These are phyloP conservation scores for Rachicladosporium sp. DNA, from an alignment of 2,329 filamentous ascomycete genomes.

Conservation along the genomic window DNA sequence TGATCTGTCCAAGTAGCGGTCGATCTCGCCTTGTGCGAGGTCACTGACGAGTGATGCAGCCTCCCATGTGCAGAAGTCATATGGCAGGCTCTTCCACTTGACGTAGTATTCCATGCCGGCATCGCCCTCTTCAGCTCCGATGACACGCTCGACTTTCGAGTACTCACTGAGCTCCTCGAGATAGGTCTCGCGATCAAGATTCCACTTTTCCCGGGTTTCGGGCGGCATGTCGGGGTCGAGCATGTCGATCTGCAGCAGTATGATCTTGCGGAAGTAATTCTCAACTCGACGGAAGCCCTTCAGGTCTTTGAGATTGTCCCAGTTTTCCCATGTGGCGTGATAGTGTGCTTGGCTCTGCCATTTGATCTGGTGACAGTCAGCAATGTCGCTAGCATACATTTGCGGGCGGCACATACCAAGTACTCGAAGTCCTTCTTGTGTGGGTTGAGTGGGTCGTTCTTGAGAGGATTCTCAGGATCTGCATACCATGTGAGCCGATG, in stretches of 20 bases:
- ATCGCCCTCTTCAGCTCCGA: slow-evolving; percentile 68
- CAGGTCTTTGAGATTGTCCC: slow-evolving; percentile 59
- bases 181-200: slow-evolving; percentile 85
- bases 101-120: slow-evolving; percentile 79
- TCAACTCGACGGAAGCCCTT: slow-evolving; percentile 82
- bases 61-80: slow-evolving; percentile 95
- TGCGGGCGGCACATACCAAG: slow-evolving; percentile 31
- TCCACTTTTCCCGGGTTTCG: slow-evolving; percentile 85
- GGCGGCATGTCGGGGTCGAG: slow-evolving; percentile 60
- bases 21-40: slow-evolving; percentile 78
- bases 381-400: not conserved
- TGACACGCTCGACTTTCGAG: slow-evolving; percentile 84
- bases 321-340: slow-evolving; percentile 89
- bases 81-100: slow-evolving; percentile 79
- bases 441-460: slow-evolving; percentile 21
- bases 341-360: slow-evolving; percentile 94
- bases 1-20: slow-evolving; percentile 76
- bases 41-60: slow-evolving; percentile 58
- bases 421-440: slow-evolving; percentile 76
- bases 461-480: slow-evolving; percentile 9
- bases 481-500: not conserved
- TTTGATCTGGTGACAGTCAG: slow-evolving; percentile 56
- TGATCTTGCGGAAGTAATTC: slow-evolving; percentile 81
- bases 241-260: slow-evolving; percentile 68
- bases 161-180: slow-evolving; percentile 81